Percentiles rank a stretch among this genome's conserved stretches.
Conservation (phyloP, 805 yeast genomes). For the Isabelozyma rhagii region DNA sequence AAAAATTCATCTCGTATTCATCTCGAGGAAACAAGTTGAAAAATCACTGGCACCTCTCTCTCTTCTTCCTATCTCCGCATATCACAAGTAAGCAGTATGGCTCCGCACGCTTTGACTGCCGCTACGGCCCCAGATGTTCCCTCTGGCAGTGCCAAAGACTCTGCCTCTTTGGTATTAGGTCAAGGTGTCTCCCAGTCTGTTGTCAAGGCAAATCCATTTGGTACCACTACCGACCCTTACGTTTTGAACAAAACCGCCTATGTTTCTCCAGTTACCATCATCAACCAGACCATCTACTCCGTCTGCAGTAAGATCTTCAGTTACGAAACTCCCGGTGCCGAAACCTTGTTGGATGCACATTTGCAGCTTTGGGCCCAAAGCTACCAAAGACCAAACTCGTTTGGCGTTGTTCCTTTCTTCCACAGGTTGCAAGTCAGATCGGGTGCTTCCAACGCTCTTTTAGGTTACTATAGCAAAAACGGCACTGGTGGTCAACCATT, state of each 20-base stretch:
- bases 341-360: slow-evolving; percentile 57
- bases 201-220: slow-evolving; percentile 47
- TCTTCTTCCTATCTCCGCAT: background rate
- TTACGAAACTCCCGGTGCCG: slow-evolving; percentile 65
- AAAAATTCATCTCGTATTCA: background rate
- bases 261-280: slow-evolving; percentile 53
- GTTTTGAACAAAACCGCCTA: slow-evolving; percentile 46
- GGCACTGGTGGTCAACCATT: slow-evolving; percentile 34
- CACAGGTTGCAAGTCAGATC: slow-evolving; percentile 67
- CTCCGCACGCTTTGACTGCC: slow-evolving; percentile 11
- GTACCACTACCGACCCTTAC: slow-evolving; percentile 55
- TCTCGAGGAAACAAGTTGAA: background rate
- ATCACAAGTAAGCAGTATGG: slow-evolving; percentile 4
- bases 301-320: slow-evolving; percentile 56
- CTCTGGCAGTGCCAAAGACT: slow-evolving; percentile 2
- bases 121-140: background rate
- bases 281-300: slow-evolving; percentile 54
- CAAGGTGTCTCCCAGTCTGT: slow-evolving; percentile 1
- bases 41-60: background rate
- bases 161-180: background rate
- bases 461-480: slow-evolving; percentile 57
- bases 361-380: slow-evolving; percentile 57
- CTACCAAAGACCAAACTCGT: slow-evolving; percentile 47
- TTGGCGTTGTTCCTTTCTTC: slow-evolving; percentile 58
- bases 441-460: slow-evolving; percentile 78